These are phyloP conservation scores for Dothistroma pini DNA, from an alignment of 2,329 filamentous ascomycete species.

Conservation along the genomic window DNA sequence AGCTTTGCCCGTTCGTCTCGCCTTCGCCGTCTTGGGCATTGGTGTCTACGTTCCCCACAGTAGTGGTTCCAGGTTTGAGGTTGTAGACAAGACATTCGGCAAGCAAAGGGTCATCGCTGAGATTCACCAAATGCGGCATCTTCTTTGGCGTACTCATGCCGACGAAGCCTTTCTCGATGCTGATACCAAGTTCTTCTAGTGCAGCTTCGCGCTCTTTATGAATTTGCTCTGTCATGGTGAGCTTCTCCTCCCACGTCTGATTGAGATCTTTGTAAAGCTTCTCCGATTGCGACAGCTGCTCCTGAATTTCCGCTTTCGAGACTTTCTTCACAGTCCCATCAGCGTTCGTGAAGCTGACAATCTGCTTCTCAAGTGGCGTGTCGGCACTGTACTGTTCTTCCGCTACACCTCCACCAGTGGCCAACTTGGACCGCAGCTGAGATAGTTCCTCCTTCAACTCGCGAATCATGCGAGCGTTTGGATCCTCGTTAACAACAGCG, in stretches of 20 bases:
- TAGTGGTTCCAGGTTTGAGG: constrained; percentile 89
- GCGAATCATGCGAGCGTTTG: constrained; percentile 97
- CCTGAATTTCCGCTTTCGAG: constrained; percentile 95
- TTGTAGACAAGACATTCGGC: constrained; percentile 98
- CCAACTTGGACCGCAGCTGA: constrained; percentile 78
- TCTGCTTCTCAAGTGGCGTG: constrained; percentile 90
- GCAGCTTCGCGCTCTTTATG: constrained; percentile 96
- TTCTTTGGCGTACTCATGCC: constrained; percentile 96
- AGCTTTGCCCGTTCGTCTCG: constrained; percentile 32
- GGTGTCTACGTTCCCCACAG: constrained; percentile 89
- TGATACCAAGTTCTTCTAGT: constrained; percentile 94
- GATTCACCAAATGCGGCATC: constrained; percentile 97
- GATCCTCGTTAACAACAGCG: constrained; percentile 97
- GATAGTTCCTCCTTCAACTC: constrained; percentile 94
- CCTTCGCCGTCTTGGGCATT: constrained; percentile 48
- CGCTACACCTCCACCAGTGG: constrained; percentile 43
- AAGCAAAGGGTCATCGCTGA: constrained; percentile 76
- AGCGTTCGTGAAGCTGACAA: constrained; percentile 84
- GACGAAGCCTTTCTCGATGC: constrained; percentile 97
- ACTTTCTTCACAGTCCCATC: constrained; percentile 92
- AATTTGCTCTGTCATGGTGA: constrained; percentile 91
- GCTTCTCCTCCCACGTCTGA: constrained; percentile 97
- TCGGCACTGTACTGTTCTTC: constrained; percentile 89
- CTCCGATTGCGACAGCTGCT: constrained; percentile 93
- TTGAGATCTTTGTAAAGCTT: constrained; percentile 95